Percentiles rank a stretch among this genome's conserved stretches.
phyloP scores from a whole-genome alignment of 257 asterid species.

The Scutellaria galericulata region DNA sequence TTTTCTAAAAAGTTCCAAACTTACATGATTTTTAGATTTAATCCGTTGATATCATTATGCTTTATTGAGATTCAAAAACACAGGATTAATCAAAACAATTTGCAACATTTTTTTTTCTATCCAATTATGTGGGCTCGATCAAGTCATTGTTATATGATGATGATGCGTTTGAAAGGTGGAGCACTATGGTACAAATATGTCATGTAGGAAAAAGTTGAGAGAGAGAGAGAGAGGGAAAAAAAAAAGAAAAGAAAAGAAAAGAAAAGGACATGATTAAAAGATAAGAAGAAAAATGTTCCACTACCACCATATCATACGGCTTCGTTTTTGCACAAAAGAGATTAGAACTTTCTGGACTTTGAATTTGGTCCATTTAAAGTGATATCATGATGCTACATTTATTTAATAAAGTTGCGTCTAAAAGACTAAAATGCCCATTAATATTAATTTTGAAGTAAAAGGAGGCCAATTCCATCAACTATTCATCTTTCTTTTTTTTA shows the following conservation, averaged over 20 bases:
- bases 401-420: slow-evolving; percentile 28
- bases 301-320: slow-evolving; percentile 42
- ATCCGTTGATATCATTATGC: too few species aligned
- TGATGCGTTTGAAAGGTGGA: too few species aligned
- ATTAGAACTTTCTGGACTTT: slow-evolving; percentile 25
- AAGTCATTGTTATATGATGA: neutral
- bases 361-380: slow-evolving; percentile 41
- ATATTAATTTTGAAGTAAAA: too few species aligned
- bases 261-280: neutral
- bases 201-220: neutral
- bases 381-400: neutral
- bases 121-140: too few species aligned
- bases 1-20: too few species aligned
- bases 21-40: too few species aligned
- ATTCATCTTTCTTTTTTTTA: too few species aligned
- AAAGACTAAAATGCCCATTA: neutral
- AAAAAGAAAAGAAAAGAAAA: too few species aligned
- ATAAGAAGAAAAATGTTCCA: slow-evolving; percentile 33
- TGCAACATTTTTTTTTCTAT: too few species aligned
- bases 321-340: slow-evolving; percentile 46
- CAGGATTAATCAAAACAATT: too few species aligned
- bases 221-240: neutral
- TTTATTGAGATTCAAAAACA: too few species aligned
- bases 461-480: too few species aligned
- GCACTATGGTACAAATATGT: neutral